Percentiles rank a stretch among this genome's conserved stretches.
These are phyloP conservation scores for Ganoderma lucidum DNA, from an alignment of 1,284 basidiomycete genomes.

Conservation along the genomic window DNA sequence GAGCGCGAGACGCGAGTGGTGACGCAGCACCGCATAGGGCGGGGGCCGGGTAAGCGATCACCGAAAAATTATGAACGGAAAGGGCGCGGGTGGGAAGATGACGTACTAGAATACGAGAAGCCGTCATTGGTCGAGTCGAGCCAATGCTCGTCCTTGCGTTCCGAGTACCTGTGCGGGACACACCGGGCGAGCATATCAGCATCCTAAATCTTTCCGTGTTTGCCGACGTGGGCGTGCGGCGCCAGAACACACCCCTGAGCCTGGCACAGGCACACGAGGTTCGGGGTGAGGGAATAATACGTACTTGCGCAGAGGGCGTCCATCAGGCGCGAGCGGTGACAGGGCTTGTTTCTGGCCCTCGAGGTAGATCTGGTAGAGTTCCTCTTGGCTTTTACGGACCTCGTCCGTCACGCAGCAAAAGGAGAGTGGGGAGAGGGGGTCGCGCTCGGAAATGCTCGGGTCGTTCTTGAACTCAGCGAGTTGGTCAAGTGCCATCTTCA, in stretches of 20 bases:
- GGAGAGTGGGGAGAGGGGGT: slow-evolving; percentile 66
- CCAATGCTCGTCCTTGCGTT: slow-evolving; percentile 62
- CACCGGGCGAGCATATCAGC: slow-evolving; percentile 4
- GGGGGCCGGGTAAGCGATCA: neutral
- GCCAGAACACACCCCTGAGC: neutral
- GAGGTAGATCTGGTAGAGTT: slow-evolving; percentile 54
- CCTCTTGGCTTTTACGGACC: slow-evolving; percentile 57
- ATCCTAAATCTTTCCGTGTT: slow-evolving; percentile 12
- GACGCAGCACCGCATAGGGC: neutral
- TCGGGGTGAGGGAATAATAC: slow-evolving; percentile 29
- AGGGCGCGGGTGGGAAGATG: neutral
- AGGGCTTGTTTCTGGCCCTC: slow-evolving; percentile 58
- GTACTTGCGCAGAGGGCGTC: slow-evolving; percentile 67
- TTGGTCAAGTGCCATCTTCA: slow-evolving; percentile 58
- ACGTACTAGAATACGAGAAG: slow-evolving; percentile 60
- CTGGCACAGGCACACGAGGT: slow-evolving; percentile 1
- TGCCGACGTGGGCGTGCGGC: neutral
- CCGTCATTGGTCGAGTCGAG: slow-evolving; percentile 65
- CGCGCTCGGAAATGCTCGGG: slow-evolving; percentile 54
- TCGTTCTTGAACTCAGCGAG: slow-evolving; percentile 61
- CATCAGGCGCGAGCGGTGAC: slow-evolving; percentile 63
- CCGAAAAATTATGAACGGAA: neutral
- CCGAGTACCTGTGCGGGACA: slow-evolving; percentile 40
- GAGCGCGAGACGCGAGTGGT: slow-evolving; percentile 20
- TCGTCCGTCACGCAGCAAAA: slow-evolving; percentile 71